Conservation (phyloP, 2,329 filamentous ascomycete genomes). For the Botrytis fragariae region DNA sequence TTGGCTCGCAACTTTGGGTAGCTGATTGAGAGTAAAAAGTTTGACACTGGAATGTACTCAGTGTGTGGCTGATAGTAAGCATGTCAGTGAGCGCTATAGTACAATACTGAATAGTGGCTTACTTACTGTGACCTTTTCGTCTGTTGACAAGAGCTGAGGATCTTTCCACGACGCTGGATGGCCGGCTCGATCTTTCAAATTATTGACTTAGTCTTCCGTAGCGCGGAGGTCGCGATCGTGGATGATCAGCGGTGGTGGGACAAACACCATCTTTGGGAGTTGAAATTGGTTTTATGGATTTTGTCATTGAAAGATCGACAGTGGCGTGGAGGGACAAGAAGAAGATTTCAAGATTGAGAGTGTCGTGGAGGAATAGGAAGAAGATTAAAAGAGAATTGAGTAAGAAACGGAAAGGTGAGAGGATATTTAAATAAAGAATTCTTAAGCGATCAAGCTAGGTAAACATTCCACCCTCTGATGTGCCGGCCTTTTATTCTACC, state of each 20-base stretch:
- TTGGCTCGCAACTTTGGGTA: background rate
- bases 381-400: background rate
- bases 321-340: background rate
- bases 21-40: fast-evolving
- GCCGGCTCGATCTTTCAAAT: background rate
- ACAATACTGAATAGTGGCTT: background rate
- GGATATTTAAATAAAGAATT: fast-evolving
- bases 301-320: background rate
- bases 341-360: fast-evolving
- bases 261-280: background rate
- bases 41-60: fast-evolving
- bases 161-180: background rate
- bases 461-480: background rate
- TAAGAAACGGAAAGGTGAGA: background rate
- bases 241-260: background rate
- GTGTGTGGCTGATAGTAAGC: background rate
- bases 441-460: background rate
- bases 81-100: background rate
- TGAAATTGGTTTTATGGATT: no score
- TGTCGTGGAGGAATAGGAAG: background rate
- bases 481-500: background rate
- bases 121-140: no score
- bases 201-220: background rate
- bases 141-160: background rate
- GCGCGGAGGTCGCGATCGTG: background rate